Percentiles rank a stretch among this genome's conserved stretches.
Evolutionary conservation across 345 rosid genomes (phyloP).

Genomic region (Salix suchowensis): DNA sequence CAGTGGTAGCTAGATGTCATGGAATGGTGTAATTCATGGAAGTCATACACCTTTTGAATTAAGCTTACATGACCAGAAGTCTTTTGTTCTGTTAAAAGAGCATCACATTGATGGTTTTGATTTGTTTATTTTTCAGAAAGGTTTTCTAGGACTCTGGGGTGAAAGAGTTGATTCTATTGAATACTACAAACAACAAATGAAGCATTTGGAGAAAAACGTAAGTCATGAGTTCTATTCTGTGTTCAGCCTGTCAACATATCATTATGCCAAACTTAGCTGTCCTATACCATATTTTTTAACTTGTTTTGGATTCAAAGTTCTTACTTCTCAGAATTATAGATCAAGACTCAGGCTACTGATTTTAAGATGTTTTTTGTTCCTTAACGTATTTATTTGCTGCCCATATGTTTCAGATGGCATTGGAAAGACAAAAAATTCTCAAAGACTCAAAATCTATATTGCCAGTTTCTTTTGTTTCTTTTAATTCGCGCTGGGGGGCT

Average conservation of each 20-base stretch:
- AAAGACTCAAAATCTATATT: constrained; percentile 63
- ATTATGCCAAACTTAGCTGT: too few relatives aligned
- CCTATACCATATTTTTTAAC: neutral
- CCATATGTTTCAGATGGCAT: constrained; percentile 52
- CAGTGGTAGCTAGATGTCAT: neutral
- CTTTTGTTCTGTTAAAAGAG: neutral
- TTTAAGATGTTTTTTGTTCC: neutral
- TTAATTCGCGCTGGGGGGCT: constrained; percentile 94
- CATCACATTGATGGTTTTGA: constrained; percentile 7
- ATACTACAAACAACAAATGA: constrained; percentile 60
- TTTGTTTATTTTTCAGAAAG: constrained; percentile 48
- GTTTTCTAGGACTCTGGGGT: constrained; percentile 84
- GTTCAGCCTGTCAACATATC: neutral
- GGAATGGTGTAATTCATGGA: neutral
- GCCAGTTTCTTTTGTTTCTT: constrained; percentile 86
- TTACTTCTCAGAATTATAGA: neutral
- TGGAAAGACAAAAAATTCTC: constrained; percentile 66
- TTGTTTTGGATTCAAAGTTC: neutral
- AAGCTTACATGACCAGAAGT: neutral
- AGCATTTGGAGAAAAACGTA: constrained; percentile 58
- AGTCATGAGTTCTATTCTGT: constrained; percentile 15
- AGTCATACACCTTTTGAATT: neutral
- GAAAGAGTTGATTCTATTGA: constrained; percentile 73
- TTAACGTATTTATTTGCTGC: neutral
- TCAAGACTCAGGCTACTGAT: neutral